Percentiles rank a stretch among this genome's conserved stretches.
These are phyloP conservation scores for Hygrophorus pudorinus DNA, from an alignment of 768 basidiomycete species.

Conservation along the genomic window DNA sequence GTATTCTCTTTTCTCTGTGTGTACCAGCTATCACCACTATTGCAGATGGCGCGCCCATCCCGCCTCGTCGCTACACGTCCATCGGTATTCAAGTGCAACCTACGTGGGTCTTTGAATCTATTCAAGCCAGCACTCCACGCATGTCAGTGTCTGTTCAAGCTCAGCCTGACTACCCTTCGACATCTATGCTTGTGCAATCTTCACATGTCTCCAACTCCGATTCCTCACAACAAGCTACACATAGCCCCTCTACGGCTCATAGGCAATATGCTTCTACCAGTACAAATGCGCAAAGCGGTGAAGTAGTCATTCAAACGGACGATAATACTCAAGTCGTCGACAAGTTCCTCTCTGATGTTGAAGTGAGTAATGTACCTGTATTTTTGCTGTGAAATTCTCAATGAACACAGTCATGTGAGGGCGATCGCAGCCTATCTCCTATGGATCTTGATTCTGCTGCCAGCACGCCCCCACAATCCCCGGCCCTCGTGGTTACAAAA, in stretches of 20 bases:
- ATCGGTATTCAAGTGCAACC: constrained; percentile 37
- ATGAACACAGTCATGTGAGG: constrained; percentile 14
- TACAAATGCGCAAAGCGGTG: too few species aligned
- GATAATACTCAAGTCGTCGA: too few species aligned
- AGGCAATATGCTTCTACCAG: too few species aligned
- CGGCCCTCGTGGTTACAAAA: not conserved
- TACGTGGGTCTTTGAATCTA: constrained; percentile 24
- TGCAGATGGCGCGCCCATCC: constrained; percentile 2
- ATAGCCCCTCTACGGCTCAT: too few species aligned
- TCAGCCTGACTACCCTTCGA: constrained; percentile 9
- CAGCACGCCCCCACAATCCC: constrained; percentile 20
- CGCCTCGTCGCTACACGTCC: constrained; percentile 21
- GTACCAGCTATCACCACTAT: constrained; percentile 1
- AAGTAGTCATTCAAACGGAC: too few species aligned
- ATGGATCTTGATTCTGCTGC: constrained; percentile 50
- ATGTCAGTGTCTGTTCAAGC: constrained; percentile 17
- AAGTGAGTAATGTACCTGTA: too few species aligned
- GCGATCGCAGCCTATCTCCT: constrained; percentile 43
- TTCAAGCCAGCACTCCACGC: constrained; percentile 20
- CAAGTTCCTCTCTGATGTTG: not conserved
- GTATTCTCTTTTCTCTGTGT: not conserved
- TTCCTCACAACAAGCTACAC: not conserved
- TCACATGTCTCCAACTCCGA: not conserved
- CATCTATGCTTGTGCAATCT: constrained; percentile 2
- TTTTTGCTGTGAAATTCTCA: not conserved